Evolutionary conservation across 2,329 filamentous ascomycete species (phyloP), one percentile per base, ranked within the genome.

Genomic region (Exophiala aquamarina): DNA sequence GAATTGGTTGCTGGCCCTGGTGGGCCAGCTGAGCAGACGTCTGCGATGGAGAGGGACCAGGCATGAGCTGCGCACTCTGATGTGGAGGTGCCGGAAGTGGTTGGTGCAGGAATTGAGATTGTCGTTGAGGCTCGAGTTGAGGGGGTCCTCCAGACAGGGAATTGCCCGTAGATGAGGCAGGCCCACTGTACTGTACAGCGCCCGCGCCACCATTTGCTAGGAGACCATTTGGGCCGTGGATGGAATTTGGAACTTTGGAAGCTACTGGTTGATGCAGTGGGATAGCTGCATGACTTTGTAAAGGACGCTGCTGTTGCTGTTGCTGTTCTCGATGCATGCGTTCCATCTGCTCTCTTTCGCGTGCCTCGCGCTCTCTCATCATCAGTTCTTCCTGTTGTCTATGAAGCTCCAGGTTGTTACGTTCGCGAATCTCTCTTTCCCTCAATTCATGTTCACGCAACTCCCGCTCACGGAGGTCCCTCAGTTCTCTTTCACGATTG

Each of bases 251-350:
- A 54, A 89, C 75, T 69, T 91, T 76, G 63, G 90, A 83, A 53
- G 92, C 92, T 49, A 96, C 90, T 4, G 92, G 92, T 67, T 97
- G 92, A 69, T 97, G 92, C 60, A 97, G 85, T 44, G 91, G 89
- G 44, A 95, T 88, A 2, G 91, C 89, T 31, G 88, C 84, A 63
- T 88, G 91, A 69, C 86, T 93, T 67, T 96, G 91, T 63, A 93
- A 89, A 19, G 86, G 83, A 50, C 87, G 80, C 41, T 81, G 78
- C 59, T 84, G 85, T 61, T 83, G 84, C 41, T 82, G 79, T 34
- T 85, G 83, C 63, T 80, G 76, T 49, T 79, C 73, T 13, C 83
- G 83, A 61, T 82, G 83, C 39, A 57, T 44, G 8, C 54, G 48
- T 10, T 58, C 50, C 14, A 53, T 26, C 28, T 80, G 77, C 58